Evolutionary conservation across 2,329 filamentous ascomycete genomes (phyloP), one percentile per base, ranked within the genome.

Genomic region (Beauveria asiatica): DNA sequence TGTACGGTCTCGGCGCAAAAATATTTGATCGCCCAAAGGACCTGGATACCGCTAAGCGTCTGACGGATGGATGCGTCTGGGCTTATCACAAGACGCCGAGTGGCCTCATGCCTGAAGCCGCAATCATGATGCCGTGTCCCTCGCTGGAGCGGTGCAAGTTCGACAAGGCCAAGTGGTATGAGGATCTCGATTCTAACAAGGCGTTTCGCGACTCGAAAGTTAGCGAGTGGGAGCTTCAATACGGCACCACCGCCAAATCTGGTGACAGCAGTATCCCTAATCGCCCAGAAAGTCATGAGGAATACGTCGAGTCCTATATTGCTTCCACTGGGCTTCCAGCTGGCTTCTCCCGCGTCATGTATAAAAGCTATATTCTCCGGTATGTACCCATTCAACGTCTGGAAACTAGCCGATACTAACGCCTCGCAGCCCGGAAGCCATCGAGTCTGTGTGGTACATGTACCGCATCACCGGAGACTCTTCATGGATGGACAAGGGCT

Each of bases 401-500:
- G 2, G 7, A n/a, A 37, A 16, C 16, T 11, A 52, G 16, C 58
- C 27, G 19, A 33, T 6, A n/a, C 59, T 61, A 57, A 61, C 46
- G 7, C 16, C 10, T 8, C 13, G 42, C 62, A 89, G 88, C 23
- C 90, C 90, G 21, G 91, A 96, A 76, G 90, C 89, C 1, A 92
- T 96, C 66, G 91, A 96, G 68, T 91, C 87, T 0, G 85, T 95
- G 16, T 95, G 91, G 81, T 89, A 92, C 75, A 87, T 95, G 78
- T 94, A 95, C 75, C 89, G 92, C 69, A 90, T 95, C 73, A 95
- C 90, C 0, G 92, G 90, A 52, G 88, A 94, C 64, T 74, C 80
- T 1, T 72, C 74, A 5, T 91, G 90, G 80, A 87, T 88, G 70
- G 90, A 95, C 30, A 87, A 88, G 65, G 92, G 90, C 17, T 96